These are phyloP conservation scores for Acanthochlamys bracteata DNA, from an alignment of 106 monocot genomes.

Conservation along the genomic window DNA sequence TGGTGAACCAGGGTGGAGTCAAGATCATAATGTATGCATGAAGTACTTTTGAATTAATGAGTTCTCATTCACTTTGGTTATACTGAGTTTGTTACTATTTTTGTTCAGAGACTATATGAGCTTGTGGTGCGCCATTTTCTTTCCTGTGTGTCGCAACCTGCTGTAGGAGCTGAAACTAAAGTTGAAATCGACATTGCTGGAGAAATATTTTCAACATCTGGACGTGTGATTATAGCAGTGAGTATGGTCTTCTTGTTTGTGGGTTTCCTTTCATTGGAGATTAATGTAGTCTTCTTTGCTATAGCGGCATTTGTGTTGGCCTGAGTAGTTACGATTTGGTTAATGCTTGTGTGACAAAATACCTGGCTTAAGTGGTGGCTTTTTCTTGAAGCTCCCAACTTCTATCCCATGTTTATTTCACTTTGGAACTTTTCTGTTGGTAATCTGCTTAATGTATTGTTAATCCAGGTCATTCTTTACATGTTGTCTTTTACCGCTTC, in stretches of 20 bases:
- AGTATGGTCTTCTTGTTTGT: conserved; percentile 5
- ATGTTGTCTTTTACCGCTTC: too few species aligned
- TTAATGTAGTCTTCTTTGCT: not conserved
- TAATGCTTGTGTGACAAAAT: too few species aligned
- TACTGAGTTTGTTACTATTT: not conserved
- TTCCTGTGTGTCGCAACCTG: conserved; percentile 96
- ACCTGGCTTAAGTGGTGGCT: too few species aligned
- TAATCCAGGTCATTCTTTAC: too few species aligned
- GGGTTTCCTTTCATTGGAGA: not conserved
- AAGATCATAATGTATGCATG: conserved; percentile 68
- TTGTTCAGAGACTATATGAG: conserved; percentile 80
- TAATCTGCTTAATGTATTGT: too few species aligned
- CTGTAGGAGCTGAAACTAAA: conserved; percentile 89
- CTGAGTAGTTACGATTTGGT: too few species aligned
- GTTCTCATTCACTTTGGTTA: not conserved
- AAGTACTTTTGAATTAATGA: not conserved
- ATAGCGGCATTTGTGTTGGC: too few species aligned
- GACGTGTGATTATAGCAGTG: conserved; percentile 73
- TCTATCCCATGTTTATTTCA: too few species aligned
- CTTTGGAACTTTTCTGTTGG: too few species aligned
- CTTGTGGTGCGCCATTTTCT: conserved; percentile 97
- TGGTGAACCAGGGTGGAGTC: conserved; percentile 74
- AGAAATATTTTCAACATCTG: conserved; percentile 82
- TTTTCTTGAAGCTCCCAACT: too few species aligned
- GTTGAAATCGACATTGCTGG: conserved; percentile 97